These are phyloP conservation scores for Centrapalus pauciflorus DNA, from an alignment of 129 eudicot species.

Conservation along the genomic window DNA sequence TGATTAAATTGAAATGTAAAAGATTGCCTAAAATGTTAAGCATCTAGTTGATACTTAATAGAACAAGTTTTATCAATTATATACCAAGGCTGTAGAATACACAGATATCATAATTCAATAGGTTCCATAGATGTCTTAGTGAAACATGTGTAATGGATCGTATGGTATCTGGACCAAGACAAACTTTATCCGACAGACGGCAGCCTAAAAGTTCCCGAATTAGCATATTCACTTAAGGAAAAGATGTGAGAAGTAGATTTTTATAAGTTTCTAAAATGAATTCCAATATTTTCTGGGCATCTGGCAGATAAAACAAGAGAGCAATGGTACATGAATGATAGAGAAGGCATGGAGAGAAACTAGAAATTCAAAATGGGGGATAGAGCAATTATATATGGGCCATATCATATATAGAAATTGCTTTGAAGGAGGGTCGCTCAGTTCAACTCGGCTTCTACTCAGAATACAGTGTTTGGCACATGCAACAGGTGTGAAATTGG, in stretches of 20 bases:
- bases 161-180: neutral
- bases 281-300: neutral
- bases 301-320: slow-evolving; percentile 4
- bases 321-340: neutral
- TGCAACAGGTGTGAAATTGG: too few species aligned
- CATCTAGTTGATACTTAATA: slow-evolving; percentile 7
- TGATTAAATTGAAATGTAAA: neutral
- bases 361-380: neutral
- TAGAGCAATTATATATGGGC: neutral
- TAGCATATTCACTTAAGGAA: neutral
- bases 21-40: slow-evolving; percentile 8
- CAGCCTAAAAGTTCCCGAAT: neutral
- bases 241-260: neutral
- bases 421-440: too few species aligned
- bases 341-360: slow-evolving; percentile 6
- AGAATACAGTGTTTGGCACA: too few species aligned
- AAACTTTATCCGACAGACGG: slow-evolving; percentile 5
- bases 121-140: neutral
- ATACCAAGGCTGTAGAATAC: neutral
- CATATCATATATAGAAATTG: neutral
- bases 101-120: neutral
- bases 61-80: slow-evolving; percentile 6
- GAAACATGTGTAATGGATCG: too few species aligned
- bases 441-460: too few species aligned
- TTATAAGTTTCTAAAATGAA: neutral